Evolutionary conservation across 805 yeast species (phyloP).

Genomic region (Zygoascus tannicola): DNA sequence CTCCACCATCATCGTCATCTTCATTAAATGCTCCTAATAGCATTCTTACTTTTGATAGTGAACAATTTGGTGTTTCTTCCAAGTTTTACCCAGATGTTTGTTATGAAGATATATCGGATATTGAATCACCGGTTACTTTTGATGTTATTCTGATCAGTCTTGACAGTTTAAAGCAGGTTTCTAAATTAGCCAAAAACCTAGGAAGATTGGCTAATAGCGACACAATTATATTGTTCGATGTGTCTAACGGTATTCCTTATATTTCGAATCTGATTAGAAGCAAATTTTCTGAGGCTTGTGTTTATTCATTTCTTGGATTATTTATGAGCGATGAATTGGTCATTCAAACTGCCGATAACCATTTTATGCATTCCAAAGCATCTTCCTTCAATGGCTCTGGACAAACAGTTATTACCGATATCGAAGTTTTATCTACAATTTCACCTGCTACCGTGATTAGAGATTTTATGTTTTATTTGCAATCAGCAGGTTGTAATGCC

Average conservation of each 20-base stretch:
- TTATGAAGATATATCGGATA: constrained; percentile 5
- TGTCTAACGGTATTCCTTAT: constrained; percentile 4
- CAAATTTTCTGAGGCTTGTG: neutral
- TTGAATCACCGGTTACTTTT: constrained; percentile 1
- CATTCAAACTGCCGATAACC: neutral
- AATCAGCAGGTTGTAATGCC: constrained; percentile 18
- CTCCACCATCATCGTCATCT: neutral
- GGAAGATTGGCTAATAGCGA: neutral
- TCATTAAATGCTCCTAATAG: neutral
- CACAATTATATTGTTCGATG: constrained; percentile 4
- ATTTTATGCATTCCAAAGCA: neutral
- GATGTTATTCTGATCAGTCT: constrained; percentile 7
- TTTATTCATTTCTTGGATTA: neutral
- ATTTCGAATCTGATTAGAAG: neutral
- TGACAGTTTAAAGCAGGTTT: constrained; percentile 5
- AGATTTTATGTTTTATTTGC: constrained; percentile 12
- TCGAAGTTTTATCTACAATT: neutral
- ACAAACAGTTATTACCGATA: constrained; percentile 3
- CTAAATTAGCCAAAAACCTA: constrained; percentile 2
- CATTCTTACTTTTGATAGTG: constrained; percentile 1
- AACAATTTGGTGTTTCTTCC: constrained; percentile 13
- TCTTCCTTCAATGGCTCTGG: neutral
- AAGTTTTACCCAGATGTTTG: constrained; percentile 13
- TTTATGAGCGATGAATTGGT: constrained; percentile 5
- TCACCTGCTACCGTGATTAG: constrained; percentile 1